phyloP scores from a whole-genome alignment of 345 rosid species.

The Arabidopsis thaliana region DNA sequence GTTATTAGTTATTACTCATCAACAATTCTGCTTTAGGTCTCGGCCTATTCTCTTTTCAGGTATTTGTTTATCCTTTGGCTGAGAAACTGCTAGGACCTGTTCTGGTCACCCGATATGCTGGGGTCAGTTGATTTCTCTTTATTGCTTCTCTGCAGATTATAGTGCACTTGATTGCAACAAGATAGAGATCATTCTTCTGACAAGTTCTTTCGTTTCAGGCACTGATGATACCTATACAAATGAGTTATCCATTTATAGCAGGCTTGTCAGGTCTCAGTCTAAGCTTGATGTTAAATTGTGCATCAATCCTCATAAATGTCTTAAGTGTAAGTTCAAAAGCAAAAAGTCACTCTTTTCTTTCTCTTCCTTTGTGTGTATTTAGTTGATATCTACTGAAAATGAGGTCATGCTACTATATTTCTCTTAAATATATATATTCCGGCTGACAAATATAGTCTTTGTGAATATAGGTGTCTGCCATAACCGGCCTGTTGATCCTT shows the following conservation, averaged over 20 bases:
- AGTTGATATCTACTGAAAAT: slow-evolving; percentile 13
- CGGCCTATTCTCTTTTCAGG: slow-evolving; percentile 78
- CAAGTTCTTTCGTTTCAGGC: slow-evolving; percentile 49
- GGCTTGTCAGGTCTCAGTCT: slow-evolving; percentile 66
- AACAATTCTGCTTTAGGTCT: slow-evolving; percentile 57
- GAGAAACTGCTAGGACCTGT: slow-evolving; percentile 74
- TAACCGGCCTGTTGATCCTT: slow-evolving; percentile 64
- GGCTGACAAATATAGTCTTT: neutral
- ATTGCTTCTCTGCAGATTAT: slow-evolving; percentile 13
- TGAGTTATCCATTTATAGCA: slow-evolving; percentile 74
- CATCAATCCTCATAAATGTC: slow-evolving; percentile 65
- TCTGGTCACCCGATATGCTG: slow-evolving; percentile 55
- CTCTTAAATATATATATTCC: neutral
- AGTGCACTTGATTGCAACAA: slow-evolving; percentile 27
- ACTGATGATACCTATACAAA: slow-evolving; percentile 64
- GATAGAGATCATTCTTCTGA: slow-evolving; percentile 9
- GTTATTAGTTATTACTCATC: slow-evolving; percentile 16
- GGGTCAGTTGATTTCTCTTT: slow-evolving; percentile 53
- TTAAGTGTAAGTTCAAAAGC: slow-evolving; percentile 59
- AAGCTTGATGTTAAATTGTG: slow-evolving; percentile 56
- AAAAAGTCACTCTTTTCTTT: neutral
- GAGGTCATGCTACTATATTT: slow-evolving; percentile 50
- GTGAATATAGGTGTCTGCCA: slow-evolving; percentile 52
- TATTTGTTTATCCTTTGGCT: slow-evolving; percentile 57
- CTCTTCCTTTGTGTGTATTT: neutral